Conservation (phyloP, 2,329 filamentous ascomycete genomes). For the Arthrobotrys sinensis region DNA sequence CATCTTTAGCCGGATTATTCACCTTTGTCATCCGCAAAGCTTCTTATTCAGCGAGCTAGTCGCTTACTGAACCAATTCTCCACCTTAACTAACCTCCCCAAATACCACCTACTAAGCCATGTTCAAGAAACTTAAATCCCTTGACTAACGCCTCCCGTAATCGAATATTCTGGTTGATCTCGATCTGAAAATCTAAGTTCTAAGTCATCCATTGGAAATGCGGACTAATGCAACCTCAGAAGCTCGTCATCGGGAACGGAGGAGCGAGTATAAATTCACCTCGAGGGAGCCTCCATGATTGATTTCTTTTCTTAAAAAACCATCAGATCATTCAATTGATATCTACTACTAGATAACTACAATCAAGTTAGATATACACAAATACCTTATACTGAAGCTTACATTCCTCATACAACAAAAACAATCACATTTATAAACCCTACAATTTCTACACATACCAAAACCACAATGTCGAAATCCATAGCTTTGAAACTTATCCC, state of each 20-base stretch:
- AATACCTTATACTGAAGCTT: not conserved
- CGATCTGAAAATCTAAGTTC: not conserved
- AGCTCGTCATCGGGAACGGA: conserved; percentile 40
- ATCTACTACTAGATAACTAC: conserved; percentile 27
- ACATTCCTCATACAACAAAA: conserved; percentile 1
- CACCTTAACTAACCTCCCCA: conserved; percentile 12
- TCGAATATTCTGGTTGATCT: conserved; percentile 42
- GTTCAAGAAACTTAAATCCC: conserved; percentile 20
- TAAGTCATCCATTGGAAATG: conserved; percentile 61
- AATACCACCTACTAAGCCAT: conserved; percentile 34
- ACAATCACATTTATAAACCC: not conserved
- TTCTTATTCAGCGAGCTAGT: conserved; percentile 35
- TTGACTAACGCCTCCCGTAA: conserved; percentile 53
- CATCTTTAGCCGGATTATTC: conserved; percentile 37
- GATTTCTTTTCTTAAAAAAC: conserved; percentile 35
- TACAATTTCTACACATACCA: not conserved
- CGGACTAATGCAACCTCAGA: conserved; percentile 26
- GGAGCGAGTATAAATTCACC: conserved; percentile 48
- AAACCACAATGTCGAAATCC: conserved; percentile 49
- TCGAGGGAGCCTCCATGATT: conserved; percentile 41
- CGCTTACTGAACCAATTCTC: conserved; percentile 48
- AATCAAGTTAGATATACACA: conserved; percentile 15
- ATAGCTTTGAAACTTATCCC: conserved; percentile 74
- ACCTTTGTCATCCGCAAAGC: conserved; percentile 45
- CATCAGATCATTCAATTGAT: conserved; percentile 27